These are phyloP conservation scores for Apiotrichum porosum DNA, from an alignment of 1,284 basidiomycete species.

Conservation along the genomic window DNA sequence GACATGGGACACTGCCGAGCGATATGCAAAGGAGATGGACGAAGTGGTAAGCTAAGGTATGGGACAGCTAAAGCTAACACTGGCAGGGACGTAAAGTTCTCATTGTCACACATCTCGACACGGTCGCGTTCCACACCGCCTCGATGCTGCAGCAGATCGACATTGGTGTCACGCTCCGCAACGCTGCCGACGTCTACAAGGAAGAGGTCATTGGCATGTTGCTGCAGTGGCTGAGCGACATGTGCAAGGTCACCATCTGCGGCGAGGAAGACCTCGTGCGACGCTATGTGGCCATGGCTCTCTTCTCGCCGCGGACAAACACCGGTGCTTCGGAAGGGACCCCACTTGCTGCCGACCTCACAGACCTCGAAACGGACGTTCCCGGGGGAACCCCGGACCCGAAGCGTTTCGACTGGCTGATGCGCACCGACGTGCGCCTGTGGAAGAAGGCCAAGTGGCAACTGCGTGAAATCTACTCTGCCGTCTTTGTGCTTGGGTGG, in stretches of 20 bases:
- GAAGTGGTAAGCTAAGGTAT: slow-evolving; percentile 40
- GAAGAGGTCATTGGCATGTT: slow-evolving; percentile 80
- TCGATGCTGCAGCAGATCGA: slow-evolving; percentile 81
- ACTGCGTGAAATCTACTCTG: slow-evolving; percentile 39
- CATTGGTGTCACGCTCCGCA: slow-evolving; percentile 81
- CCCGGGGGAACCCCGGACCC: not conserved
- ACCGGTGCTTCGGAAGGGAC: slow-evolving; percentile 10
- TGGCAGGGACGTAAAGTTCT: slow-evolving; percentile 73
- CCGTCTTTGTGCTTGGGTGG: slow-evolving; percentile 24
- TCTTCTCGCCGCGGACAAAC: slow-evolving; percentile 14
- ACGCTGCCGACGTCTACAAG: slow-evolving; percentile 81
- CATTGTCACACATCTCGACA: slow-evolving; percentile 65
- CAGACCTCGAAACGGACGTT: slow-evolving; percentile 3
- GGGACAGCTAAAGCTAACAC: not conserved
- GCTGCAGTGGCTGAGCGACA: slow-evolving; percentile 78
- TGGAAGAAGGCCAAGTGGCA: slow-evolving; percentile 45
- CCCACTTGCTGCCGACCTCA: slow-evolving; percentile 9
- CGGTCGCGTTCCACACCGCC: slow-evolving; percentile 71
- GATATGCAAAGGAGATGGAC: slow-evolving; percentile 64
- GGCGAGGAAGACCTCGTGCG: slow-evolving; percentile 62
- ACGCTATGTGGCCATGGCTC: slow-evolving; percentile 48
- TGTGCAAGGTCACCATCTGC: slow-evolving; percentile 58
- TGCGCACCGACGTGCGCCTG: slow-evolving; percentile 39
- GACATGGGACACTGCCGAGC: slow-evolving; percentile 48
- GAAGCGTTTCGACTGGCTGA: slow-evolving; percentile 40